Evolutionary conservation across 2,329 filamentous ascomycete genomes (phyloP).

Genomic region (Didymella sp.): DNA sequence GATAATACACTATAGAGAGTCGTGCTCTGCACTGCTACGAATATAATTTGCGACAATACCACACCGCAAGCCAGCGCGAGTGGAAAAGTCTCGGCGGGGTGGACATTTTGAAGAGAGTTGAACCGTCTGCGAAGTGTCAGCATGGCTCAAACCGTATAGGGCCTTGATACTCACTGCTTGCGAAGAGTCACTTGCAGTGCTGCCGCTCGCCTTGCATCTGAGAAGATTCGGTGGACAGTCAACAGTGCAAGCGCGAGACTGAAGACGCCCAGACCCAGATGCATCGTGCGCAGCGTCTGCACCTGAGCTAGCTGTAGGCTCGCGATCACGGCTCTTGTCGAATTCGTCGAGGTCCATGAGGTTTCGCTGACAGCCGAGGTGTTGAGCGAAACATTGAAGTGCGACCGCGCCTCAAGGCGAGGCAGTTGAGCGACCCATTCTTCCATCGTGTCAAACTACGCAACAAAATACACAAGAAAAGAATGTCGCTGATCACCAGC

Average conservation of each 20-base stretch:
- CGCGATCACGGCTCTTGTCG: constrained; percentile 42
- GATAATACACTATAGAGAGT: constrained; percentile 49
- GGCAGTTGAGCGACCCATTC: constrained; percentile 43
- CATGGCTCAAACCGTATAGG: neutral
- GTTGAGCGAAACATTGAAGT: constrained; percentile 50
- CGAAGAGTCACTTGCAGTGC: constrained; percentile 40
- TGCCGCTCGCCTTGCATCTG: constrained; percentile 47
- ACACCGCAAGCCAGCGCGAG: constrained; percentile 49
- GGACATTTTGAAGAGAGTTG: constrained; percentile 47
- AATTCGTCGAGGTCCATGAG: constrained; percentile 43
- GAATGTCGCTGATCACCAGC: constrained; percentile 50
- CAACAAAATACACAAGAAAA: constrained; percentile 39
- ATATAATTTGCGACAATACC: constrained; percentile 48
- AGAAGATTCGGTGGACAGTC: constrained; percentile 48
- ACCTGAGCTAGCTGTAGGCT: constrained; percentile 48
- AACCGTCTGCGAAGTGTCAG: constrained; percentile 42
- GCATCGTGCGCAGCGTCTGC: constrained; percentile 49
- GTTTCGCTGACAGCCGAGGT: constrained; percentile 36
- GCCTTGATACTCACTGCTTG: constrained; percentile 39
- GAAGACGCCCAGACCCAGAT: constrained; percentile 49
- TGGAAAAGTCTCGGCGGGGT: constrained; percentile 51
- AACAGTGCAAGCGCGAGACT: constrained; percentile 47
- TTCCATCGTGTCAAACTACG: constrained; percentile 47
- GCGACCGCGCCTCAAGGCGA: constrained; percentile 46
- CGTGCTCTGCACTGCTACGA: constrained; percentile 50